Base-by-base conservation (phyloP, 352 stramenopile species). In the Aphanomyces cochlioides region DNA sequence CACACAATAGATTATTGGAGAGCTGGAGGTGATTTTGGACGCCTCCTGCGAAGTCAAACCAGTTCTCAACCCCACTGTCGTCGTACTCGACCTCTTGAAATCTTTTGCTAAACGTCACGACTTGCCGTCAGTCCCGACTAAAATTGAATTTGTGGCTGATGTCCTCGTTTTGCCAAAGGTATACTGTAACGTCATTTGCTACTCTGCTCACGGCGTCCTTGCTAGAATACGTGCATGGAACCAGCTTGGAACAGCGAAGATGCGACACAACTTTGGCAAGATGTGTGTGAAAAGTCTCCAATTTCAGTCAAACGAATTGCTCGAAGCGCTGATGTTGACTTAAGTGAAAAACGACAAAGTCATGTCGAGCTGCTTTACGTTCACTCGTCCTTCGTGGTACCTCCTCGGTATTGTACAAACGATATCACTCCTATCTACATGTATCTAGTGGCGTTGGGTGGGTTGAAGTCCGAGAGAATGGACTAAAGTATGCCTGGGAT, bases 401-500 rank as follows among this genome's bases (percentile, higher is more conserved):
- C 59, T 2, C 0, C 64, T 8, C 45, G 47, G 64, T 70, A 70
- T 10, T 47, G 17, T 28, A 19, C 17, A 1, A 58, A 10, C 28
- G n/a, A 21, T 37, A 72, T 21, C 54, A 3, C 5, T 41, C 17
- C 39, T 41, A 37, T n/a, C 1, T 61, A 61, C n/a, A 41, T 61
- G 70, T 77, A 37, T 73, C 4, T 47, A 70, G 64, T 15, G 64
- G 64, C 34, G 73, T 73, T 1, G 85, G 88, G 7, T 96, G 89
- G 89, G 86, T 96, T 5, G 82, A 95, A 65, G 85, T 96, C 57
- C 79, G 84, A 57, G 96, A 99, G 77, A 97, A 98, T 75, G 90
- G 93, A 28, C 96, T 98, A 72, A 72, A 81, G 39, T 98, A 98
- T 76, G 94, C 87, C 17, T 98, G 97, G 84, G 95, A 99, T 76